Evolutionary conservation across 1,284 basidiomycete genomes (phyloP).

Genomic region (Spongiforma sp.): DNA sequence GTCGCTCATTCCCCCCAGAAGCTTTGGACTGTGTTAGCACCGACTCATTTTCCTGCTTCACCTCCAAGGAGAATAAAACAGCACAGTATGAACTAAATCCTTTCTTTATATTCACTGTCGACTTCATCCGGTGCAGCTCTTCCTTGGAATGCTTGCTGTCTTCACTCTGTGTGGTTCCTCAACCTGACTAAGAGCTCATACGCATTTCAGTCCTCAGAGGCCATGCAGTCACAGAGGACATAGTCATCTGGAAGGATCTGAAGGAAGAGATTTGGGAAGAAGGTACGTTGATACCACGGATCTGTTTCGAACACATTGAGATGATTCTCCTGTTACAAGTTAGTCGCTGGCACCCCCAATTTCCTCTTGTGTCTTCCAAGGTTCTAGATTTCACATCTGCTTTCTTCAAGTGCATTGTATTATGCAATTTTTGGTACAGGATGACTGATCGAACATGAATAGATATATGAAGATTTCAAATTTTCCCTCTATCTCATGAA

Average conservation of each 20-base stretch:
- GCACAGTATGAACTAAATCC: slow-evolving; percentile 57
- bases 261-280: slow-evolving; percentile 69
- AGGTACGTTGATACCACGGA: slow-evolving; percentile 46
- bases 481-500: slow-evolving; percentile 78
- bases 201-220: slow-evolving; percentile 46
- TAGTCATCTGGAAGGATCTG: slow-evolving; percentile 73
- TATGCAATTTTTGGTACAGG: background rate
- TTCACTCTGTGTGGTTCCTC: slow-evolving; percentile 53
- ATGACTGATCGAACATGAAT: slow-evolving; percentile 2
- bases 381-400: slow-evolving; percentile 43
- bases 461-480: slow-evolving; percentile 70
- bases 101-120: slow-evolving; percentile 49
- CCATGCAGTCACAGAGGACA: slow-evolving; percentile 23
- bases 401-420: slow-evolving; percentile 54
- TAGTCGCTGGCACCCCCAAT: slow-evolving; percentile 51
- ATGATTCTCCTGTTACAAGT: slow-evolving; percentile 52
- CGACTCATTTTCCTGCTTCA: slow-evolving; percentile 50
- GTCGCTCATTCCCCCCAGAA: slow-evolving; percentile 29
- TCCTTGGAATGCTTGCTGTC: slow-evolving; percentile 42
- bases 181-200: slow-evolving; percentile 49
- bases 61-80: slow-evolving; percentile 29
- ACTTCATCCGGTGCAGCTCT: slow-evolving; percentile 40
- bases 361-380: slow-evolving; percentile 49
- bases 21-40: slow-evolving; percentile 14
- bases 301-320: background rate